Evolutionary conservation across 176 grass and related monocot genomes (phyloP).

Genomic region (Triticum monococcum): DNA sequence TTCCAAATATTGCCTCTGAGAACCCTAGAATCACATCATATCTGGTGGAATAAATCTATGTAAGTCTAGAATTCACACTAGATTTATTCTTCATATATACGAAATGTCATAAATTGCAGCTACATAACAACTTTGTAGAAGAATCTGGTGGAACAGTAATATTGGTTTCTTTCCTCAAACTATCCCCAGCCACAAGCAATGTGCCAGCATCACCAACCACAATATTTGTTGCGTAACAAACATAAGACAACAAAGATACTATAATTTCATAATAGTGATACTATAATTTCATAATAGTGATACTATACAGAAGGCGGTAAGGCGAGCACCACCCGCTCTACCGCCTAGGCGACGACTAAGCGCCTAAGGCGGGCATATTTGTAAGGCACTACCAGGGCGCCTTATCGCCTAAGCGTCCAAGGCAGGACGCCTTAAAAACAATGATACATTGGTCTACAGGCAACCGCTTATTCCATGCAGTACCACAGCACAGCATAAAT

Average conservation of each 20-base stretch:
- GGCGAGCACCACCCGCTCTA: no score
- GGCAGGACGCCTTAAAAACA: no score
- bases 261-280: neutral
- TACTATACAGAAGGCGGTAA: no score
- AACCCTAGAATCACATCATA: conserved; percentile 91
- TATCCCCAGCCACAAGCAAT: neutral
- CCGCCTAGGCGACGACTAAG: no score
- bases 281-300: no score
- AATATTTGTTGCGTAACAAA: neutral
- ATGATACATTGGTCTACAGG: neutral
- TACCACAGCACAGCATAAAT: neutral
- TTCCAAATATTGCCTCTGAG: conserved; percentile 93
- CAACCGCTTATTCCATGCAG: neutral
- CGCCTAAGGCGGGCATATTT: no score
- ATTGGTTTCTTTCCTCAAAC: neutral
- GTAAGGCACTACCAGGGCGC: no score
- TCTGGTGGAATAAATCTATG: conserved; percentile 45
- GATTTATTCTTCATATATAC: neutral
- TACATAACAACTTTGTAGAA: conserved; percentile 6
- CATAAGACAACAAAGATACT: neutral
- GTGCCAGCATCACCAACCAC: neutral
- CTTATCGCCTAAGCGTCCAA: no score
- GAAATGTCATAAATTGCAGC: neutral
- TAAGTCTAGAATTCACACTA: conserved; percentile 35
- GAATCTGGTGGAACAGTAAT: neutral